phyloP scores from a whole-genome alignment of 2,329 filamentous ascomycete genomes.

The Tolypocladium guangdongense region DNA sequence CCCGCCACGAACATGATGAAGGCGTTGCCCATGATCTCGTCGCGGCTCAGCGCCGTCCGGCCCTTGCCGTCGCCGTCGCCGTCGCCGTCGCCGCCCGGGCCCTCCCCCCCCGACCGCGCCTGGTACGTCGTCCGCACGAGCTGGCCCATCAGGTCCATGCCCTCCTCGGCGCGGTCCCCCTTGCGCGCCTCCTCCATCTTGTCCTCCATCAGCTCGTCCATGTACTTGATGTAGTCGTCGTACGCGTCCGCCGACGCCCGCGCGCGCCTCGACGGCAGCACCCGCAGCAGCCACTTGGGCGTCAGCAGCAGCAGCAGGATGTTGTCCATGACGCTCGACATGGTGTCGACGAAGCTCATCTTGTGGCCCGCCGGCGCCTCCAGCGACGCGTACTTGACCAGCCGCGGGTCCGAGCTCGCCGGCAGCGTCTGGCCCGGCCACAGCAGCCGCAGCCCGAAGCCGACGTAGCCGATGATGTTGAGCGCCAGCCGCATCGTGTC shows the following conservation, averaged over 20 bases:
- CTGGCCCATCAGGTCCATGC: constrained; percentile 43
- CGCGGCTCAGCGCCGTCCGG: constrained; percentile 36
- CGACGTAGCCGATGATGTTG: constrained; percentile 53
- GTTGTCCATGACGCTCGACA: constrained; percentile 50
- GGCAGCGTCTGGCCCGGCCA: constrained; percentile 52
- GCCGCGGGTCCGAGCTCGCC: constrained; percentile 28
- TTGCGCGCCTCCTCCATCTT: constrained; percentile 37
- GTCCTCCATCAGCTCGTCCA: constrained; percentile 55
- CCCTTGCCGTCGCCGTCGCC: constrained; percentile 6
- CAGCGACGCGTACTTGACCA: constrained; percentile 37
- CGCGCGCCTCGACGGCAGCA: constrained; percentile 39
- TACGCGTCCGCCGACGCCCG: constrained; percentile 43
- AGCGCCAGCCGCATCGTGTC: constrained; percentile 55
- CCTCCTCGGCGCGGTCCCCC: constrained; percentile 27
- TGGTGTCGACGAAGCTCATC: constrained; percentile 54
- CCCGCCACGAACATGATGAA: constrained; percentile 61
- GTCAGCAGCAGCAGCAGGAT: constrained; percentile 51
- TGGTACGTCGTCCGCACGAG: constrained; percentile 14
- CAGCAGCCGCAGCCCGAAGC: constrained; percentile 52
- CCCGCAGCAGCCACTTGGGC: constrained; percentile 44
- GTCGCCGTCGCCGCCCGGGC: constrained; percentile 22
- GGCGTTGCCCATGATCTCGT: constrained; percentile 63
- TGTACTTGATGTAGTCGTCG: constrained; percentile 56
- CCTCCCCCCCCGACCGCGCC: not conserved
- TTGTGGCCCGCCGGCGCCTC: constrained; percentile 40